phyloP scores from a whole-genome alignment of 31 red algal genomes.

The Asparagopsis taxiformis region DNA sequence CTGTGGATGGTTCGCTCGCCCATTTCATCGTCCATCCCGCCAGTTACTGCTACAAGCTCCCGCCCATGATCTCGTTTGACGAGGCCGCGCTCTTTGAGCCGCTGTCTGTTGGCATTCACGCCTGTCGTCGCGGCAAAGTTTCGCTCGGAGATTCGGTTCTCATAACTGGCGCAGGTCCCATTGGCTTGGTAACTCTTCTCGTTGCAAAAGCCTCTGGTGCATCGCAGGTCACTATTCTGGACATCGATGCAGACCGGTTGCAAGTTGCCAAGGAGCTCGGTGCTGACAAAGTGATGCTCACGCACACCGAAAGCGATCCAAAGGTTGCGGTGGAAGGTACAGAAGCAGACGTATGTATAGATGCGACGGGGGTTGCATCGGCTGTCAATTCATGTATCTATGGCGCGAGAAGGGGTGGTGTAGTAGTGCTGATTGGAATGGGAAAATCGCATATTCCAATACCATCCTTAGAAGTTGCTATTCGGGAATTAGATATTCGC shows the following conservation, averaged over 20 bases:
- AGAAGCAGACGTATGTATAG: slow-evolving; percentile 66
- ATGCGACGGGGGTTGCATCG: slow-evolving; percentile 68
- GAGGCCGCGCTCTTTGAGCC: slow-evolving; percentile 90
- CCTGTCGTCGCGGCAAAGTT: slow-evolving; percentile 61
- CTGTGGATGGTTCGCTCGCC: slow-evolving; percentile 67
- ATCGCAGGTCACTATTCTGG: slow-evolving; percentile 50
- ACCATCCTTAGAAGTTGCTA: slow-evolving; percentile 71
- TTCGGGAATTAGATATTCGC: slow-evolving; percentile 77
- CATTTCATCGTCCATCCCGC: slow-evolving; percentile 75
- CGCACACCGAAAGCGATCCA: slow-evolving; percentile 56
- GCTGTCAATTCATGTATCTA: slow-evolving; percentile 54
- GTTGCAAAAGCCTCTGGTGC: slow-evolving; percentile 79
- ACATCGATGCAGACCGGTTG: slow-evolving; percentile 63
- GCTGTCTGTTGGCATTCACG: slow-evolving; percentile 87
- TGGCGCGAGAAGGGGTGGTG: slow-evolving; percentile 57
- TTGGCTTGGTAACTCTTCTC: slow-evolving; percentile 73
- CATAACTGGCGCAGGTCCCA: slow-evolving; percentile 81
- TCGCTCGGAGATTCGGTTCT: slow-evolving; percentile 44
- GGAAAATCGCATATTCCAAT: slow-evolving; percentile 45
- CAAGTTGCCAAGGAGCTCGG: slow-evolving; percentile 68
- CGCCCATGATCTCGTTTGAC: slow-evolving; percentile 80
- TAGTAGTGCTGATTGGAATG: slow-evolving; percentile 83
- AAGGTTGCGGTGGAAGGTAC: slow-evolving; percentile 47
- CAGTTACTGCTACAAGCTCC: slow-evolving; percentile 67
- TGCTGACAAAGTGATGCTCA: slow-evolving; percentile 41